A percentile compares a stretch with the other conserved stretches of the same genome.
Conservation (phyloP, 352 stramenopile species). For the Phytophthora kernoviae region DNA sequence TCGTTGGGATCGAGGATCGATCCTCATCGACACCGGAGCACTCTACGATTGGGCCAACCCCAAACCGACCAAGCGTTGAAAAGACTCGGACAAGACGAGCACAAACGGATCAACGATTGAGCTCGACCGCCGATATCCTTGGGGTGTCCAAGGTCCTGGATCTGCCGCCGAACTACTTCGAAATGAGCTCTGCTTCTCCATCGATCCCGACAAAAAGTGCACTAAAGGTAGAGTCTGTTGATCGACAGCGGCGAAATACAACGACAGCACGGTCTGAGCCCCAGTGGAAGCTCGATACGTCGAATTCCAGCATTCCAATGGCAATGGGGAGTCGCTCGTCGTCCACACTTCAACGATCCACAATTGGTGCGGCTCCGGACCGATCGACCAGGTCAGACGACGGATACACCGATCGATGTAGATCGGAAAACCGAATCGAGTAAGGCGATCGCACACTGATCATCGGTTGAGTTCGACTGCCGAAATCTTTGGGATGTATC, state of each 20-base stretch:
- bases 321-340: not conserved
- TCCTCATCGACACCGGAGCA: constrained; percentile 7
- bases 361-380: not conserved
- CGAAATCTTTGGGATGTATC: constrained; percentile 32
- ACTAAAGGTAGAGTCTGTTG: not conserved
- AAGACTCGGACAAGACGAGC: constrained; percentile 14
- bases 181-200: constrained; percentile 23
- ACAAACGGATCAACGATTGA: constrained; percentile 15
- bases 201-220: constrained; percentile 6
- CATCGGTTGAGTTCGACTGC: constrained; percentile 28
- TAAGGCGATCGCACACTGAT: constrained; percentile 5
- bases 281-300: not conserved
- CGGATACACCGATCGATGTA: constrained; percentile 8
- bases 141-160: constrained; percentile 27
- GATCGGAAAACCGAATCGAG: constrained; percentile 24
- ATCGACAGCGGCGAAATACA: not conserved
- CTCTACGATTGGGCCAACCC: constrained; percentile 8
- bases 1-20: constrained; percentile 4
- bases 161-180: constrained; percentile 31
- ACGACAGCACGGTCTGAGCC: not conserved
- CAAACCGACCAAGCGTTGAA: constrained; percentile 13
- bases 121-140: constrained; percentile 33
- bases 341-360: not conserved
- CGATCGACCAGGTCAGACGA: constrained; percentile 4
- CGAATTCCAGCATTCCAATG: too few relatives aligned